phyloP scores from a whole-genome alignment of 352 stramenopile genomes.

The Thalassiosira oceanica region DNA sequence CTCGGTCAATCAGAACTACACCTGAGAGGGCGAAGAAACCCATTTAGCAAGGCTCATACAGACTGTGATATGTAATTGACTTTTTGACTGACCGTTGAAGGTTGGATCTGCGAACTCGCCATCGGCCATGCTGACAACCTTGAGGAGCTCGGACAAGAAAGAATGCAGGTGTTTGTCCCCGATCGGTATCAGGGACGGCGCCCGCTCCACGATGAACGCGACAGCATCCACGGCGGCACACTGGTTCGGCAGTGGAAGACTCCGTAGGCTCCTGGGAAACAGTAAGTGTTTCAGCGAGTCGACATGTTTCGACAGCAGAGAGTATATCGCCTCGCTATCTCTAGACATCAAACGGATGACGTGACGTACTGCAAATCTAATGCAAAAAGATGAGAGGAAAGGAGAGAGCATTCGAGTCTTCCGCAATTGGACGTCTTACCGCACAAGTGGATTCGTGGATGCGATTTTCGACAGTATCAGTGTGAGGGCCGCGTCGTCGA shows the following conservation, averaged over 20 bases:
- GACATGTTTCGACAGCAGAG: slow-evolving; percentile 48
- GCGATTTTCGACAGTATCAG: slow-evolving; percentile 69
- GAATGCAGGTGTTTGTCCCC: slow-evolving; percentile 69
- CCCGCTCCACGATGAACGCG: slow-evolving; percentile 64
- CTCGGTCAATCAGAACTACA: slow-evolving; percentile 73
- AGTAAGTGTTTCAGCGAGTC: slow-evolving; percentile 63
- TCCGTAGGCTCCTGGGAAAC: slow-evolving; percentile 72
- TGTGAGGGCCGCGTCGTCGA: slow-evolving; percentile 57
- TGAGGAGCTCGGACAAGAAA: slow-evolving; percentile 78
- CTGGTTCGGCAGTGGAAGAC: slow-evolving; percentile 72
- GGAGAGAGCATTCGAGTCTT: neutral
- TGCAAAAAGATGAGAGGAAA: slow-evolving; percentile 10
- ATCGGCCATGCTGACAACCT: slow-evolving; percentile 81
- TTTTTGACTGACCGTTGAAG: too few relatives aligned
- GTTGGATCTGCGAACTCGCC: slow-evolving; percentile 75
- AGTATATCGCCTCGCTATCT: slow-evolving; percentile 27
- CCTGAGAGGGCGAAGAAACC: too few relatives aligned
- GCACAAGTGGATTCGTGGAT: slow-evolving; percentile 67
- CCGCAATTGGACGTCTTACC: slow-evolving; percentile 54
- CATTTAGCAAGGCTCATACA: too few relatives aligned
- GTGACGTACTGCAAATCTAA: slow-evolving; percentile 52
- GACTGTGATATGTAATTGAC: too few relatives aligned
- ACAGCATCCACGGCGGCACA: slow-evolving; percentile 70
- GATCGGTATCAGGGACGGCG: slow-evolving; percentile 63
- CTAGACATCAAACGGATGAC: slow-evolving; percentile 41